Base-by-base conservation (phyloP, 2,329 filamentous ascomycete species). In the Alternaria arborescens region DNA sequence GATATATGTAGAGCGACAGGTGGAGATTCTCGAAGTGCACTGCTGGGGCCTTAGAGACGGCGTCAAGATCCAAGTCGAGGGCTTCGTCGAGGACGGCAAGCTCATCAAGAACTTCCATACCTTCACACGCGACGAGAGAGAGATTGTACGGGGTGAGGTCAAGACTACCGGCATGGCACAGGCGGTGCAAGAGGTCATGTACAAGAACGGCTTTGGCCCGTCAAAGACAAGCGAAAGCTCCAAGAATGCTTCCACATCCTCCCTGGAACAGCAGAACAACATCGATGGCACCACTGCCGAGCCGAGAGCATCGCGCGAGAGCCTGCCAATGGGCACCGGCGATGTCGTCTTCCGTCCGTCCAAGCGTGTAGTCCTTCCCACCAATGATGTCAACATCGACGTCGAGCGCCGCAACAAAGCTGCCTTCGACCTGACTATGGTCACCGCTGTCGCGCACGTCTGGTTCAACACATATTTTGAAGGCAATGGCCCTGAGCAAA, bases 381-480 rank as follows among this genome's bases (percentile, higher is more conserved):
- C 89, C 47, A 93, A 90, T 76, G 95, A 98, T 73, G 85, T 98
- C 68, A 97, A 97, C 76, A 91, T 98, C 66, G 89, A 93, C 51
- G 88, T 97, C 24, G 94, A 98, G 80, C 87, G 93, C 8, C 88
- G 94, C 36, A 97, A 93, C 79, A 91, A 90, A 71, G 88, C 91
- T 1, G 86, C 87, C 5, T 91, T 91, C 71, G 85, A 85, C 7
- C 91, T 93, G 1, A 93, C 92, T 0, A 92, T 98, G 89, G 93
- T 97, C 4, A 97, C 94, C 0, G 89, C 94, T 0, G 89, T 98
- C 10, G 94, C 94, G 0, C 94, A 98, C 72, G 92, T 97, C 16
- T 99, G 95, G 95, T 97, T 97, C 83, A 99, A 99, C 73, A 84
- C 89, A 2, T 98, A 89, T 79, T 98, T 98, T 71, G 95, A 98